These are phyloP conservation scores for Penicillium paxilli DNA, from an alignment of 495 filamentous ascomycete species.

Conservation along the genomic window DNA sequence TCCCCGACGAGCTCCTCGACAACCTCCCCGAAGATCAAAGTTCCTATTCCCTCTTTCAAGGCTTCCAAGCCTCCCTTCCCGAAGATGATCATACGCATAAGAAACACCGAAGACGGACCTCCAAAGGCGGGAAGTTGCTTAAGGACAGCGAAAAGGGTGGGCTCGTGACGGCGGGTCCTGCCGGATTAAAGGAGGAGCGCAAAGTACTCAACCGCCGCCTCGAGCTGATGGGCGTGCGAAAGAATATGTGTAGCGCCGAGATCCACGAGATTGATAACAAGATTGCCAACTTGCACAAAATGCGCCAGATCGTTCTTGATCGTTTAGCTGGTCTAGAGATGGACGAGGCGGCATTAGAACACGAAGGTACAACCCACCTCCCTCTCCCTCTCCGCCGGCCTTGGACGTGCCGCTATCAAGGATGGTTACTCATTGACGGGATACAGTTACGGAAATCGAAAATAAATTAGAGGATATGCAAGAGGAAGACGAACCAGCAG, in stretches of 20 bases:
- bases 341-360: constrained; percentile 87
- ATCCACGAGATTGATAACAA: constrained; percentile 97
- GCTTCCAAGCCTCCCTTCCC: constrained; percentile 88
- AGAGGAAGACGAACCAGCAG: constrained; percentile 42
- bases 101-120: constrained; percentile 66
- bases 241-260: constrained; percentile 96
- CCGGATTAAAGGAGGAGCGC: constrained; percentile 74
- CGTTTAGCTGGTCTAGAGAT: constrained; percentile 86
- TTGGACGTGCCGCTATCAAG: constrained; percentile 1
- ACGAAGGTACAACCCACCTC: constrained; percentile 62
- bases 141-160: constrained; percentile 56
- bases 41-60: constrained; percentile 90
- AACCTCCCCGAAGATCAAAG: constrained; percentile 86
- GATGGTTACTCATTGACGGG: constrained; percentile 18
- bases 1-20: constrained; percentile 85
- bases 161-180: constrained; percentile 62
- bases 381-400: too few relatives aligned
- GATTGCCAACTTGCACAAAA: constrained; percentile 87
- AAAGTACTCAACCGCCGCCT: constrained; percentile 73
- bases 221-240: constrained; percentile 88
- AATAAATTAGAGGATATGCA: constrained; percentile 78
- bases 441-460: constrained; percentile 76
- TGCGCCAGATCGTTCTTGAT: constrained; percentile 91
- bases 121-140: constrained; percentile 72
- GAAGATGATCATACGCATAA: constrained; percentile 66